A percentile compares a stretch with the other conserved stretches of the same genome.
These are phyloP conservation scores for Rhododendron williamsianum DNA, from an alignment of 148 eudicot genomes.

Conservation along the genomic window DNA sequence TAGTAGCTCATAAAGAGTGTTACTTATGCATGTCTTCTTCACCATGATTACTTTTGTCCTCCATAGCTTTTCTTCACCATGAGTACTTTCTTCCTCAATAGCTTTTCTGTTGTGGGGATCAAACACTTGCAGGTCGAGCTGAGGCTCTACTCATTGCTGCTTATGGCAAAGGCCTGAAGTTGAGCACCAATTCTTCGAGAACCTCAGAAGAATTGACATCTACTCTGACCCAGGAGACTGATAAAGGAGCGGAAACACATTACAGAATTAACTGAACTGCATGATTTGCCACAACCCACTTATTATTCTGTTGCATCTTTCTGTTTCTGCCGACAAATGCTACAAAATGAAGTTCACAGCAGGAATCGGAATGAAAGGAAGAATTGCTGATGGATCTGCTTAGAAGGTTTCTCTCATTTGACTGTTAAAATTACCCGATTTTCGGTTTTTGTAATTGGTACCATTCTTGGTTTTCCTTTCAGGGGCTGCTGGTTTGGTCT, in stretches of 20 bases:
- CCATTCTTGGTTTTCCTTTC: neutral
- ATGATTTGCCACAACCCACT: neutral
- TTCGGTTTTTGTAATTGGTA: too few species aligned
- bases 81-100: neutral
- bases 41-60: neutral
- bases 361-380: neutral
- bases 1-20: neutral
- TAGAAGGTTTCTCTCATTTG: neutral
- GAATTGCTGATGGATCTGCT: neutral
- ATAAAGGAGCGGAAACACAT: neutral
- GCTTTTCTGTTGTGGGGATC: neutral
- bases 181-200: constrained; percentile 21
- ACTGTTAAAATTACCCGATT: neutral
- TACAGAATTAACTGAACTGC: neutral
- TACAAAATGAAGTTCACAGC: neutral
- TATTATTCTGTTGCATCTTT: neutral
- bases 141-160: constrained; percentile 87
- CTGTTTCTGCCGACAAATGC: neutral
- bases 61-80: neutral
- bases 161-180: constrained; percentile 60
- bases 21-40: neutral
- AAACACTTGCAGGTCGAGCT: constrained; percentile 62
- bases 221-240: neutral
- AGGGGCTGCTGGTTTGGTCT: neutral
- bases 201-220: constrained; percentile 12